Evolutionary conservation across 2,329 filamentous ascomycete genomes (phyloP).

Genomic region (Reticulascus tulasneorum): DNA sequence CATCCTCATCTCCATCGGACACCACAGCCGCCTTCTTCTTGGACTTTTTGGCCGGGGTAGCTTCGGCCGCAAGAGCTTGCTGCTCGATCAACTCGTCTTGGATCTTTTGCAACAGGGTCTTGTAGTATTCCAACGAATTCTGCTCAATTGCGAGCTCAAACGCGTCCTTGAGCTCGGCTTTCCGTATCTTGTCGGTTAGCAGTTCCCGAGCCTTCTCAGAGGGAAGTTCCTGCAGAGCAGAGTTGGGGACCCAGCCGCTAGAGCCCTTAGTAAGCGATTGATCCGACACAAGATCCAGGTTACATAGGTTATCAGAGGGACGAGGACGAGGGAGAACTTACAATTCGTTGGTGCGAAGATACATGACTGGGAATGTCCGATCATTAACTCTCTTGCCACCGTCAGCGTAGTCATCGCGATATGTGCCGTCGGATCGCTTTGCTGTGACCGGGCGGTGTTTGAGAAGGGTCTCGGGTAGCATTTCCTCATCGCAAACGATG

Average conservation of each 20-base stretch:
- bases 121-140: slow-evolving; percentile 77
- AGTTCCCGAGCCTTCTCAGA: slow-evolving; percentile 65
- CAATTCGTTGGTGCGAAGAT: slow-evolving; percentile 94
- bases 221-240: slow-evolving; percentile 73
- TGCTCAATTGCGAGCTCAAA: slow-evolving; percentile 76
- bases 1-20: slow-evolving; percentile 52
- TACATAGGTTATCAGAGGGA: no score
- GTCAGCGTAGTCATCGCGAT: slow-evolving; percentile 81
- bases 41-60: slow-evolving; percentile 44
- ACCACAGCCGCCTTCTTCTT: slow-evolving; percentile 45
- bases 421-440: slow-evolving; percentile 75
- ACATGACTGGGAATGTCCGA: slow-evolving; percentile 92
- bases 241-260: slow-evolving; percentile 90
- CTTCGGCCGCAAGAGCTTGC: slow-evolving; percentile 42
- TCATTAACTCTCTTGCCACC: slow-evolving; percentile 83
- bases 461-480: slow-evolving; percentile 78
- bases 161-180: slow-evolving; percentile 67
- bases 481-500: slow-evolving; percentile 89
- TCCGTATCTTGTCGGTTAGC: slow-evolving; percentile 73
- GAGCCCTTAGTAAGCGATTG: slow-evolving; percentile 2
- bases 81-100: slow-evolving; percentile 62
- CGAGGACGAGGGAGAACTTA: slow-evolving; percentile 60
- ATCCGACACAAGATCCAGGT: neutral
- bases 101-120: slow-evolving; percentile 69
- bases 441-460: slow-evolving; percentile 81